Evolutionary conservation across 805 yeast species (phyloP), one percentile per base, ranked within the genome.

Genomic region (Pichia heedii): DNA sequence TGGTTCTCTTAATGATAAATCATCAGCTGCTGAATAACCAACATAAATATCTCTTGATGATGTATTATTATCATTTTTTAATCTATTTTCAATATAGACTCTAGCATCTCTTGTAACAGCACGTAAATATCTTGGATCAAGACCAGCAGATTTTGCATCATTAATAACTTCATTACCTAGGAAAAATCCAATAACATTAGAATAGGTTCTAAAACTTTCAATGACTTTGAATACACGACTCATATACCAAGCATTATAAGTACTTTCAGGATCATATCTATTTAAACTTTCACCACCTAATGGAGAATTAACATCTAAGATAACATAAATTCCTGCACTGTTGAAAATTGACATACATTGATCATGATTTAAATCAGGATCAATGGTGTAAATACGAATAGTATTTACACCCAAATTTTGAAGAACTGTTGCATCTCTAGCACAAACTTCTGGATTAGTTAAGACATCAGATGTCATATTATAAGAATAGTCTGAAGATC

Each of bases 11-110:
- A 84, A 73, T 36, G 72, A 73, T 42, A 66, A 69, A 49, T 79
- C 88, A 55, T 85, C 95, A 16, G 96, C 96, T 39, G 97, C 96
- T 9, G 96, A 83, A 64, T 89, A 89, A 29, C 97, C 97, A n/a
- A 88, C 95, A 5, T 96, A 96, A 46, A 89, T 81, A 9, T 78
- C 64, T 62, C 97, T 77, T 57, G 83, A 74, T 16, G 81, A 69
- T 53, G 82, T 78, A 15, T 8, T 29, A 15, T 29, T 29, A 44
- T 74, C 67, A 10, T 40, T 33, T 2, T 19, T 29, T 5, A 44
- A 20, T 32, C 50, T 43, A 20, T 41, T 40, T 24, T 74, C 66
- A 49, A 89, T 81, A 67, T 84, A 89, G 53, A 76, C 77, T 66
- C 86, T 89, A 78, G 87, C 79, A 61, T 89, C 97, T 61, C 97